These are phyloP conservation scores for Crithidia thermophila DNA, from an alignment of 208 protist species.

Conservation along the genomic window DNA sequence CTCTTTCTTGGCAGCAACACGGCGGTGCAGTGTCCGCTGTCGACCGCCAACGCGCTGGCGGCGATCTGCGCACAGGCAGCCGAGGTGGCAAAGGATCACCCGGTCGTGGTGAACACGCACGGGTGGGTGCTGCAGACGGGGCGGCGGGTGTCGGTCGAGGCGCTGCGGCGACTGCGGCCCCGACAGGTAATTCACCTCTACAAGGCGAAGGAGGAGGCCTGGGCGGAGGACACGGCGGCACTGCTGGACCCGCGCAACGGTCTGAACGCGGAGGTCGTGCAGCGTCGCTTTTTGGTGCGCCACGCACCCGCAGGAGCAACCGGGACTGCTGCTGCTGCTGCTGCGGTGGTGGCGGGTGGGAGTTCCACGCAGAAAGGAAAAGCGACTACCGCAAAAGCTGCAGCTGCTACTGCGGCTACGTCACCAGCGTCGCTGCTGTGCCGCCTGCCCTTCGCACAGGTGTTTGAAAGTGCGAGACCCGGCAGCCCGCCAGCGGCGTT, in stretches of 20 bases:
- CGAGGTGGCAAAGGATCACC: conserved; percentile 36
- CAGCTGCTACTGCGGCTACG: neutral
- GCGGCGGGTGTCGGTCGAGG: conserved; percentile 73
- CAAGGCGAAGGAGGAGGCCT: conserved; percentile 41
- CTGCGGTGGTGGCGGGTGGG: conserved; percentile 16
- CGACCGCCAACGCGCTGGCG: conserved; percentile 51
- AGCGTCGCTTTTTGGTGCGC: conserved; percentile 68
- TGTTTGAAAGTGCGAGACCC: neutral
- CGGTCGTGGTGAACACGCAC: conserved; percentile 91
- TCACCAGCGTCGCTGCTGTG: conserved; percentile 25
- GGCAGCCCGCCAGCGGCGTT: neutral
- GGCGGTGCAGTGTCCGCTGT: conserved; percentile 45
- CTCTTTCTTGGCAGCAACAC: conserved; percentile 62
- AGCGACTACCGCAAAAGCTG: too few species aligned
- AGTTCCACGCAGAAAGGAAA: neutral
- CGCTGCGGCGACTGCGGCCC: conserved; percentile 70
- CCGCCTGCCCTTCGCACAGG: conserved; percentile 45
- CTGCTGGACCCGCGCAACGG: conserved; percentile 59
- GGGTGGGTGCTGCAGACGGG: conserved; percentile 90
- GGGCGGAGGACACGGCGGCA: conserved; percentile 40
- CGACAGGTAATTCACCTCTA: conserved; percentile 77
- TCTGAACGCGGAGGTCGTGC: conserved; percentile 67
- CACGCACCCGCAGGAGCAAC: neutral
- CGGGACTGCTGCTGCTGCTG: neutral
- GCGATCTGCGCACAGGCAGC: conserved; percentile 42